Base-by-base conservation (phyloP, 306 rosid species). In the Lathyrus sativus region DNA sequence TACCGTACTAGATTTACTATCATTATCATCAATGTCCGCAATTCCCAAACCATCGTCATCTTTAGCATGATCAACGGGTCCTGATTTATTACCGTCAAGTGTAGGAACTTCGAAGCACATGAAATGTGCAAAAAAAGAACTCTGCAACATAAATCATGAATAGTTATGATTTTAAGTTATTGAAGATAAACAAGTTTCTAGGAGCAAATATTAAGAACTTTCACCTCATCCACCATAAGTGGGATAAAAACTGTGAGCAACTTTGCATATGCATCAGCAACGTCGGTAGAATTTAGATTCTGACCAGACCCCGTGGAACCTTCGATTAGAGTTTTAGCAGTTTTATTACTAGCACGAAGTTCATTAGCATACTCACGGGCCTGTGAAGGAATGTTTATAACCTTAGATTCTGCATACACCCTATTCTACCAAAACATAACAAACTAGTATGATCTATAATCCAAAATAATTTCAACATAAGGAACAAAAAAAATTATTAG, bases 171-270 rank as follows among this genome's bases (percentile, higher is more conserved):
- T 69, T 74, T 68, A 59, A 67, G 17, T 50, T 24, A 37, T 39
- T 11, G 43, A 37, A 74, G 37, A 62, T 18, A 71, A 49, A 60
- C 13, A 19, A 51, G 59, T 24, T 18, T 14, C 28, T 9, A 50
- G 50, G 35, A 39, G 60, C 11, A 18, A 45, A 41, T 63, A 70
- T 44, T 48, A 76, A 58, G 33, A 72, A 72, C 38, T 67, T 74
- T 82, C 53, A 93, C 99, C 99, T 93, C 99, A 81, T 93, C 97
- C 65, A 88, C 97, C 72, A 93, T 85, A 74, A 93, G 99, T 8
- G 99, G 99, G 83, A 93, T 81, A 87, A 93, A 93, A 74, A 90
- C 77, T 9, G 96, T 85, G 58, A 93, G 89, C 88, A 90, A 85
- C 80, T 86, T 88, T 53, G 89, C 76, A 84, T 93, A 93, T 79